Evolutionary conservation across 1,139 yeast genomes (phyloP), one percentile per base, ranked within the genome.

Genomic region (Geotrichum siamense): DNA sequence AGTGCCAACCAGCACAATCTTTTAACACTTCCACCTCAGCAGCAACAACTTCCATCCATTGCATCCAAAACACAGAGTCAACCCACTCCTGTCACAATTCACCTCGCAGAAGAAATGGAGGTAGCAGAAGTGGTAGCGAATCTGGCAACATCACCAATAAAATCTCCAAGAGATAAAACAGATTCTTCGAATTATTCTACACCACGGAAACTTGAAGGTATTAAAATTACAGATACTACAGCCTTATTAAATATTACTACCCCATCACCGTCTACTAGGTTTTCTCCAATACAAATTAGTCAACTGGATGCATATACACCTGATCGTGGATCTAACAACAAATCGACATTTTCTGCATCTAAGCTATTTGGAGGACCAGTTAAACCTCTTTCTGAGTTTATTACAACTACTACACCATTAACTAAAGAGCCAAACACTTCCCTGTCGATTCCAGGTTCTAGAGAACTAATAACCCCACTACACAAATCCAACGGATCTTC

Each of bases 301-400:
- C 84, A 85, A 5, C 67, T 80, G 49, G 93, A 82, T 59, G 91
- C 93, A 1, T 82, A 80, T 55, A 83, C 94, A 0, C 93, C 94
- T 1, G 93, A 82, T 54, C 65, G 93, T 40, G 91, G 91, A 1
- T 70, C 45, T n/a, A 42, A 33, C 16, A 32, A 22, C 19, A 42
- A 33, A 9, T 27, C 15, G 4, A 12, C 33, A 6, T 17, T 32
- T 3, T 34, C 44, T 10, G 23, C 26, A 26, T 20, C 39, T 22
- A 33, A 25, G 15, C 15, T 32, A 9, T 34, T 34, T 35, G 36
- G 34, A 12, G 34, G 34, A 5, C 34, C 22, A 13, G 20, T 41
- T 39, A 35, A 13, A 29, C 33, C 3, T 28, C 39, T 8, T 23
- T 6, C 9, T 23, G 10, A 23, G 26, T 6, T 6, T 8, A 8